Percentiles rank a stretch among this genome's conserved stretches.
phyloP scores from a whole-genome alignment of 2,329 filamentous ascomycete genomes.

The Colletotrichum sp. region DNA sequence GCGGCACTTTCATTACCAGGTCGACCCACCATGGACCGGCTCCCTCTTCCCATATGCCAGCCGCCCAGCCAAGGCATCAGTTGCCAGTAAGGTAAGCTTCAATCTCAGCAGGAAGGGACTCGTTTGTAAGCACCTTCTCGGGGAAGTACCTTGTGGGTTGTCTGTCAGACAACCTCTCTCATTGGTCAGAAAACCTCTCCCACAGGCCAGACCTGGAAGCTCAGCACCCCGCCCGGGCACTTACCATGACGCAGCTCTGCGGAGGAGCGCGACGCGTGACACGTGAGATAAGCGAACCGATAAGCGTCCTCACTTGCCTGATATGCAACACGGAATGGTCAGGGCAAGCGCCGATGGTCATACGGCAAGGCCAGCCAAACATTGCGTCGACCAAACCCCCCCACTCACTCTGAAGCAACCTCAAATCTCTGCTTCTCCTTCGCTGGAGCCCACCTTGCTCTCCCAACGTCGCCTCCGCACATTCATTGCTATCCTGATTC shows the following conservation, averaged over 20 bases:
- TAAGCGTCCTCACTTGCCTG: no score
- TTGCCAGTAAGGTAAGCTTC: background rate
- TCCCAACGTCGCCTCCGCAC: background rate
- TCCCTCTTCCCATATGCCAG: background rate
- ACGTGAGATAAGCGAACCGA: no score
- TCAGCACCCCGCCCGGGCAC: no score
- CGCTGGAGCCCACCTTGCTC: background rate
- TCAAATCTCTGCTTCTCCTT: background rate
- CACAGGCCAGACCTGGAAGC: no score
- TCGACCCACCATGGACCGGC: background rate
- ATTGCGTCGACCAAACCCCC: background rate
- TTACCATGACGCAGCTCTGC: no score
- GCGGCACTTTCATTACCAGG: background rate
- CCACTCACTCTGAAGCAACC: background rate
- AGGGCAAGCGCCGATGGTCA: background rate
- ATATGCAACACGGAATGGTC: background rate
- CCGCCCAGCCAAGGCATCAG: background rate
- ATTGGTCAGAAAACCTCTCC: no score
- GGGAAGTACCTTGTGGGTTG: background rate
- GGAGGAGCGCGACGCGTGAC: background rate
- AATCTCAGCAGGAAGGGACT: no score
- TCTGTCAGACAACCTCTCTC: no score
- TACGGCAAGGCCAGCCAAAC: background rate
- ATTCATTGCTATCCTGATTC: background rate
- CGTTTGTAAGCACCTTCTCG: background rate